Evolutionary conservation across 1,284 basidiomycete species (phyloP).

Genomic region (Rugosomyces carneus): DNA sequence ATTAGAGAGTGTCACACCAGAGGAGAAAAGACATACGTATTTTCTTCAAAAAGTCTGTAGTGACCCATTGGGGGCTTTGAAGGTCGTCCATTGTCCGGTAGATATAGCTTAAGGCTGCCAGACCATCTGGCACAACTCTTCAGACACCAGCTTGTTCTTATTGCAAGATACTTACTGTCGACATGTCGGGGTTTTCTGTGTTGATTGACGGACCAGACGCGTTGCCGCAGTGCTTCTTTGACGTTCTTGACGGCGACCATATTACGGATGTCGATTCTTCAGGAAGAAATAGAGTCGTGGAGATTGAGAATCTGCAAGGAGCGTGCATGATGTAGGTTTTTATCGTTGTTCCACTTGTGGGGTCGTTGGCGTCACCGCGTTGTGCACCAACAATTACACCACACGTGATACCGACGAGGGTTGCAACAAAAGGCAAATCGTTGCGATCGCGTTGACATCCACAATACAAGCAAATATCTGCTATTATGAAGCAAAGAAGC

Average conservation of each 20-base stretch:
- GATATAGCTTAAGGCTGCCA: background rate
- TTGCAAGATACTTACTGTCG: constrained; percentile 7
- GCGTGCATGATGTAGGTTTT: constrained; percentile 2
- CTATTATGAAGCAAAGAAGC: background rate
- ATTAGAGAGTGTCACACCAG: background rate
- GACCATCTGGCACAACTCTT: background rate
- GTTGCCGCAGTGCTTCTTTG: constrained; percentile 1
- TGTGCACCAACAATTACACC: background rate
- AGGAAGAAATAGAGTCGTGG: too few species aligned
- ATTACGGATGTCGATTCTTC: background rate
- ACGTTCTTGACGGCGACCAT: constrained; percentile 1
- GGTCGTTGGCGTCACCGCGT: background rate
- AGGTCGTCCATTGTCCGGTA: background rate
- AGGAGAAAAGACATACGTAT: background rate
- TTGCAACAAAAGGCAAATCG: background rate
- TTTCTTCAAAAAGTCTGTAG: background rate
- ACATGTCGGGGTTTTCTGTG: constrained; percentile 10
- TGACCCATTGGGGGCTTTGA: background rate
- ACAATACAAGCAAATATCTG: background rate
- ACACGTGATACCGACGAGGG: constrained; percentile 1
- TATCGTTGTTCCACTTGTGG: background rate
- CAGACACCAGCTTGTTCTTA: background rate
- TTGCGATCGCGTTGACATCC: too few species aligned
- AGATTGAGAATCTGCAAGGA: too few species aligned
- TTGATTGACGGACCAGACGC: background rate